Percentiles rank a stretch among this genome's conserved stretches.
These are phyloP conservation scores for Hypoxylon lienhwacheense DNA, from an alignment of 495 filamentous ascomycete genomes.

Conservation along the genomic window DNA sequence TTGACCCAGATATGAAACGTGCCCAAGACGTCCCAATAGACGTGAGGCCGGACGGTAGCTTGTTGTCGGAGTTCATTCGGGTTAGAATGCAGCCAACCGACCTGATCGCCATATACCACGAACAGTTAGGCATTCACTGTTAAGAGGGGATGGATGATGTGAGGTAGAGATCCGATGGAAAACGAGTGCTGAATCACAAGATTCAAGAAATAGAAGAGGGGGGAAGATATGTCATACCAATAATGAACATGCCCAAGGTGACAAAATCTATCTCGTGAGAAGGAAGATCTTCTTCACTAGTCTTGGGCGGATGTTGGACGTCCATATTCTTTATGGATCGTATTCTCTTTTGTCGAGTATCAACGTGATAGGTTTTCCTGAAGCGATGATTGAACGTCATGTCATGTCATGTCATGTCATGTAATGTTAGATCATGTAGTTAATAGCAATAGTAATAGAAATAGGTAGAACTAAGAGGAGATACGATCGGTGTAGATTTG, in stretches of 20 bases:
- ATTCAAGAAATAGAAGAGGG: background rate
- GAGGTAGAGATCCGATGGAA: slow-evolving; percentile 6
- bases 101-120: background rate
- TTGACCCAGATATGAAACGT: background rate
- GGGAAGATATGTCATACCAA: slow-evolving; percentile 68
- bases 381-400: slow-evolving; percentile 14
- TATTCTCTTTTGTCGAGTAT: slow-evolving; percentile 11
- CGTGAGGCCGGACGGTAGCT: background rate
- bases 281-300: slow-evolving; percentile 10
- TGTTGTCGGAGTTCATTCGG: slow-evolving; percentile 13
- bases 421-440: slow-evolving; percentile 15
- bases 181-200: background rate
- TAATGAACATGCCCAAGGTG: slow-evolving; percentile 94
- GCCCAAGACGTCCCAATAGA: background rate
- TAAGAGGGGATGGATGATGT: slow-evolving; percentile 1
- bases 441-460: too few species aligned
- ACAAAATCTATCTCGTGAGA: slow-evolving; percentile 69
- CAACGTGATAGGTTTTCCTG: slow-evolving; percentile 10
- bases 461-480: too few species aligned
- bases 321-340: slow-evolving; percentile 12
- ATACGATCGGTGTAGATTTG: slow-evolving; percentile 18
- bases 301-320: slow-evolving; percentile 21
- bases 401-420: slow-evolving; percentile 27
- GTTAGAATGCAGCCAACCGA: slow-evolving; percentile 11
- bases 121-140: slow-evolving; percentile 1